Base-by-base conservation (phyloP, 2,329 filamentous ascomycete genomes). In the Paecilomyces niveus region DNA sequence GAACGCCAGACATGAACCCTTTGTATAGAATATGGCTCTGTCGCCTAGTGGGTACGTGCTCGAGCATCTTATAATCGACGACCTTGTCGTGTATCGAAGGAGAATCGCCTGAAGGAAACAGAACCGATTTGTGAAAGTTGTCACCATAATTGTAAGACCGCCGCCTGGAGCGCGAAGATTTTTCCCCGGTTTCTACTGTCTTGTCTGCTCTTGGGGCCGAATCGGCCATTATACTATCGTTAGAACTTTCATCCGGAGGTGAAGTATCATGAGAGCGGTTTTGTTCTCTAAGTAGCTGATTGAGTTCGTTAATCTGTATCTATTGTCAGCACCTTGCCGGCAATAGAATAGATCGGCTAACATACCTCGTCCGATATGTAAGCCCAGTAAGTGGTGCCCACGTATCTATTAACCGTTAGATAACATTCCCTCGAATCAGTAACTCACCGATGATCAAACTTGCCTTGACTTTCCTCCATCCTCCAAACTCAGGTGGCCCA, bases 21-120 rank as follows among this genome's bases (percentile, higher is more conserved):
- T 75, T 75, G 59, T 78, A 78, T 15, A 80, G 63, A 21, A 79
- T 72, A 63, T 79, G 75, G 54, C 77, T 78, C 62, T 80, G 76
- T 26, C 72, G 67, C 63, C 72, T 75, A 1, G 75, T 74, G 7
- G 77, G 77, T 10, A 79, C 65, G 54, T 73, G 66, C 18, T 74
- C 68, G 1, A 78, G 68, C 71, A 77, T 74, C 31, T 77, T 71
- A 2, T 72, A 68, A 45, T 74, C 69, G 10, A 78, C 69, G 1
- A 65, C 56, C 51, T 67, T 70, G 13, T 70, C 68, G 50, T 69
- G 66, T 10, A 65, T 65, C 0, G 67, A 67, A 7, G 74, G 68
- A 5, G 75, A 74, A 53, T 72, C 71, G 21, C 72, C 68, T 1
- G 70, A 67, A 11, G 73, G 69, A 45, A 77, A 72, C 5, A 77